Base-by-base conservation (phyloP, 331 rosid species). In the Pyracantha coccinea region DNA sequence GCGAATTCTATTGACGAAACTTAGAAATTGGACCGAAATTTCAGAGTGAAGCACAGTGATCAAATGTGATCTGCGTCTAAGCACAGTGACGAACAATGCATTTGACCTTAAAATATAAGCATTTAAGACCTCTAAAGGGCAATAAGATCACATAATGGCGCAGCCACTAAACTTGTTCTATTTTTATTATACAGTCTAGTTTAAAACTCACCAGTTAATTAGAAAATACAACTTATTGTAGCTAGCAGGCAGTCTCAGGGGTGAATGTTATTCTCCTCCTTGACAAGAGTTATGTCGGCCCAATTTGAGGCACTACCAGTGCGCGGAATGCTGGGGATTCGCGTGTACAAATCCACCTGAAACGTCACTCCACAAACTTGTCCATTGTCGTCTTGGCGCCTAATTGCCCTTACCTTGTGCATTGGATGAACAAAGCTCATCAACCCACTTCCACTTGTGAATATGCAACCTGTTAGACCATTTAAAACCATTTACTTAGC, bases 381-480 rank as follows among this genome's bases (percentile, higher is more conserved):
- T 74, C 91, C 91, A 68, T 24, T 25, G 50, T 80, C 91, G 33
- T 87, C 91, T 85, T 85, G 78, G 2, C 50, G 74, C 7, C 44
- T 62, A 23, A 63, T 41, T 10, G 83, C 87, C 83, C 81, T 77
- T 67, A 83, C 89, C 85, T 83, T 85, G 75, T 87, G 72, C 25
- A 83, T 76, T 54, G 93, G 93, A 85, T 87, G 87, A 83, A 83
- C 88, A 83, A 85, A 85, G 85, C 84, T 89, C 41, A 31, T 66
- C 78, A 87, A 54, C n/a, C 89, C 91, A 67, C 80, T 87, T 76
- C 80, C 86, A 61, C 75, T 87, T 44, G 77, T 80, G 84, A 81
- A 89, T 52, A 87, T 66, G 83, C 91, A 89, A 75, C 93, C 93
- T 87, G 71, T 79, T 28, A 25, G 68, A 77, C 68, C 73, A 21